Evolutionary conservation across 176 grass and related monocot genomes (phyloP), one percentile per base, ranked within the genome.

Genomic region (Alopecurus myosuroides): DNA sequence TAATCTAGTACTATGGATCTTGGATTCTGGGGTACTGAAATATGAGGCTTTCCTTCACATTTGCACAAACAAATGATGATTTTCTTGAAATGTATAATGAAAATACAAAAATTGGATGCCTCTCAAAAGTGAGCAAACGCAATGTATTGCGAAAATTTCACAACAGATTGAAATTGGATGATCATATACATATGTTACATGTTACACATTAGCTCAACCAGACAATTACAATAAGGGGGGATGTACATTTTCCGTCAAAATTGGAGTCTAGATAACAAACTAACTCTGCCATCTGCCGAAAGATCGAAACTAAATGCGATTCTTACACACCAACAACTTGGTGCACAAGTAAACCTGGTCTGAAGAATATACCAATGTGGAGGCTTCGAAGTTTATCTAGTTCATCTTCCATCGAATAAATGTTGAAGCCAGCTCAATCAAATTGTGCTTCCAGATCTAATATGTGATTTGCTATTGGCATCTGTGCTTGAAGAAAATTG

Each of bases 401-500:
- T 30, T 82, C 50, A 7, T 9, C 20, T 40, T 88, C 50, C 80
- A 83, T 7, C 15, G 61, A 70, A 70, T 15, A 22, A 2, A 83
- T 41, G 52, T 88, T 41, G 0, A 84, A 78, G 9, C 64, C 63
- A 62, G 67, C 57, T 80, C 80, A 88, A 61, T 88, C 64, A 58
- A 70, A 42, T 25, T 70, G 80, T 62, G 40, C 30, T 37, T 84
- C 69, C 31, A 86, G 31, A 57, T 88, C 33, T 1, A 84, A 79
- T 23, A 55, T 1, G 31, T 65, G 14, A 40, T 40, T 80, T 8
- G 14, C 6, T 6, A 71, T 25, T 71, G 86, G 86, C 17, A 84
- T 65, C 11, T 48, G 45, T 14, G 14, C 5, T 40, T 40, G 39
- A 40, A 40, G 39, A 40, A 1, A 40, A 40, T 40, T 40, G 5